Evolutionary conservation across 2,329 filamentous ascomycete genomes (phyloP).

Genomic region (Fusarium sp.): DNA sequence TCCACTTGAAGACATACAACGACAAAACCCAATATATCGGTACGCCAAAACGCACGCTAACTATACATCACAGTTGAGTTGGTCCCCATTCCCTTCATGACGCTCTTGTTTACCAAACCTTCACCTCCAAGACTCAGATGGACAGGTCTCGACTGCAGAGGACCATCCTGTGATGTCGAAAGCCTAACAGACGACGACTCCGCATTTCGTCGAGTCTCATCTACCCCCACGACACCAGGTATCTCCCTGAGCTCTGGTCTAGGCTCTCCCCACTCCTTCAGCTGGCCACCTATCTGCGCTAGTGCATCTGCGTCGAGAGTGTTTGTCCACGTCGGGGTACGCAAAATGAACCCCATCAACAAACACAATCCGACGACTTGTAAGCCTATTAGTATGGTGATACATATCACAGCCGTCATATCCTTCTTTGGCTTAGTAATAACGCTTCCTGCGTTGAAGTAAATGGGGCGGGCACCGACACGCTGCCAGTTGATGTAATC

Average conservation of each 20-base stretch:
- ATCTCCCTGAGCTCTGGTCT: not conserved
- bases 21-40: no score
- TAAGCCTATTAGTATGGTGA: constrained; percentile 16
- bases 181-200: not conserved
- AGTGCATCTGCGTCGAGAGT: constrained; percentile 30
- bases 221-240: constrained; percentile 6
- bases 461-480: not conserved
- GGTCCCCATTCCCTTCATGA: not conserved
- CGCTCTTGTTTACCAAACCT: not conserved
- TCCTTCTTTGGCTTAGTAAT: constrained; percentile 22
- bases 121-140: constrained; percentile 9
- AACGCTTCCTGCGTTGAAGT: not conserved
- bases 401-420: not conserved
- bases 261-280: constrained; percentile 22
- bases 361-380: constrained; percentile 10
- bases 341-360: constrained; percentile 16
- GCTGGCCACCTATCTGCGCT: constrained; percentile 8
- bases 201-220: not conserved
- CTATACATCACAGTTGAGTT: not conserved
- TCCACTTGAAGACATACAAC: no score
- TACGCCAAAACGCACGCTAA: not conserved
- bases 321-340: constrained; percentile 24
- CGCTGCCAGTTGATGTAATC: not conserved
- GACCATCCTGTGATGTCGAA: not conserved
- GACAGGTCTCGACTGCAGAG: not conserved